These are phyloP conservation scores for Candida xiaguanensis DNA, from an alignment of 805 yeast species.

Conservation along the genomic window DNA sequence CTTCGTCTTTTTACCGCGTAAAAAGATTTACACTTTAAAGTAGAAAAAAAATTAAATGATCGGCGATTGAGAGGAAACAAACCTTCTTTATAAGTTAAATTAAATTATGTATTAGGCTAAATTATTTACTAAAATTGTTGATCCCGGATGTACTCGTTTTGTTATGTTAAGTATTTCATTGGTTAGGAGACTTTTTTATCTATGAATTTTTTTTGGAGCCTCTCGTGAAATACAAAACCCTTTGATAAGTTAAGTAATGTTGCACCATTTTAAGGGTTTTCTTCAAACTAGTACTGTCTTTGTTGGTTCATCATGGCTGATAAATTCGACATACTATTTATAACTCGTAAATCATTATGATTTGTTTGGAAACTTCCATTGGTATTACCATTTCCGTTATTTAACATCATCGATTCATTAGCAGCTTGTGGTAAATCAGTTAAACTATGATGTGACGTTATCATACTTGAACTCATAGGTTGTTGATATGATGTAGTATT, in stretches of 20 bases:
- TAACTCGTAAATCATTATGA: slow-evolving; percentile 8
- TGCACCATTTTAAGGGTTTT: not conserved
- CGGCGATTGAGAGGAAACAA: not conserved
- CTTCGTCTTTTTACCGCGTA: slow-evolving; percentile 2
- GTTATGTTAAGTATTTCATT: not conserved
- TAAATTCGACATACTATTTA: slow-evolving; percentile 11
- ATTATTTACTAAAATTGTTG: not conserved
- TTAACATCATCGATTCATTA: slow-evolving; percentile 8
- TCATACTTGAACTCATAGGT: not conserved
- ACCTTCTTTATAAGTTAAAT: too few relatives aligned
- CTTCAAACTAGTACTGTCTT: slow-evolving; percentile 3
- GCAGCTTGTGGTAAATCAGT: slow-evolving; percentile 22
- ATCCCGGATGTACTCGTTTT: not conserved
- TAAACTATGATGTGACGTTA: slow-evolving; percentile 21
- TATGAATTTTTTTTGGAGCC: not conserved
- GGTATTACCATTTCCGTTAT: not conserved
- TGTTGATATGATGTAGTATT: slow-evolving; percentile 5
- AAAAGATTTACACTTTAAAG: not conserved
- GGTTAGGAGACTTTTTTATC: not conserved
- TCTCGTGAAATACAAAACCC: not conserved
- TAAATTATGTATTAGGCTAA: not conserved
- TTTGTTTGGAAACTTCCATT: not conserved
- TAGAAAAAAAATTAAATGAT: not conserved
- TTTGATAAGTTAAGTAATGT: not conserved
- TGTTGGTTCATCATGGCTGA: slow-evolving; percentile 9